Percentiles rank a stretch among this genome's conserved stretches.
Evolutionary conservation across 306 rosid genomes (phyloP).

Genomic region (Sphenostylis stenocarpa): DNA sequence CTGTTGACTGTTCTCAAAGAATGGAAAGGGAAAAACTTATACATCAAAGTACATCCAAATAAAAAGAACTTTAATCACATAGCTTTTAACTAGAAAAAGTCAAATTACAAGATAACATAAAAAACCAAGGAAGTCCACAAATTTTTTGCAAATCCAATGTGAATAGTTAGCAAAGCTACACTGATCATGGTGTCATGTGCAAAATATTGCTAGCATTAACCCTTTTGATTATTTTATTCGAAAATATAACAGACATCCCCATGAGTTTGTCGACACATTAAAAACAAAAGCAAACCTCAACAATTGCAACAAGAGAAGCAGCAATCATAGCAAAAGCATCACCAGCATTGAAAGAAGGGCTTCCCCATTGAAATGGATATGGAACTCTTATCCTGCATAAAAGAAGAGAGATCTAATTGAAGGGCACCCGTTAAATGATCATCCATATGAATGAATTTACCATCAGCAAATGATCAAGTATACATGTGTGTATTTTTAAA

Average conservation of each 20-base stretch:
- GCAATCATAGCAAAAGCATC: slow-evolving; percentile 73
- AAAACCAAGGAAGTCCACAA: background rate
- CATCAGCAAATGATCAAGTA: background rate
- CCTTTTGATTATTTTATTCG: background rate
- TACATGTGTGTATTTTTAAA: background rate
- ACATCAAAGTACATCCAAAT: slow-evolving; percentile 20
- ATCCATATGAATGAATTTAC: slow-evolving; percentile 6
- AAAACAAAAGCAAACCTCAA: slow-evolving; percentile 58
- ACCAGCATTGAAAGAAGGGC: slow-evolving; percentile 69
- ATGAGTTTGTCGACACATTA: background rate
- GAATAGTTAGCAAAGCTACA: background rate
- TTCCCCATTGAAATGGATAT: slow-evolving; percentile 94
- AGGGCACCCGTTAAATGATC: background rate
- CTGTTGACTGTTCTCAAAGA: slow-evolving; percentile 62
- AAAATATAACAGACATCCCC: background rate
- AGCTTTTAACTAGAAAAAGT: background rate
- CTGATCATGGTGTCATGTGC: background rate
- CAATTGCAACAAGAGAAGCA: slow-evolving; percentile 69
- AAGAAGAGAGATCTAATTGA: slow-evolving; percentile 4
- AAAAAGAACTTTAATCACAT: background rate
- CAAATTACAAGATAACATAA: background rate
- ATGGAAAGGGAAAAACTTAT: slow-evolving; percentile 8
- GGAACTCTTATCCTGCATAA: slow-evolving; percentile 83
- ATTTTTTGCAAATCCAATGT: background rate
- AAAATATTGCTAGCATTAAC: background rate